Percentiles rank a stretch among this genome's conserved stretches.
Conservation (phyloP, 2,329 filamentous ascomycete species). For the Colletotrichum sp. region DNA sequence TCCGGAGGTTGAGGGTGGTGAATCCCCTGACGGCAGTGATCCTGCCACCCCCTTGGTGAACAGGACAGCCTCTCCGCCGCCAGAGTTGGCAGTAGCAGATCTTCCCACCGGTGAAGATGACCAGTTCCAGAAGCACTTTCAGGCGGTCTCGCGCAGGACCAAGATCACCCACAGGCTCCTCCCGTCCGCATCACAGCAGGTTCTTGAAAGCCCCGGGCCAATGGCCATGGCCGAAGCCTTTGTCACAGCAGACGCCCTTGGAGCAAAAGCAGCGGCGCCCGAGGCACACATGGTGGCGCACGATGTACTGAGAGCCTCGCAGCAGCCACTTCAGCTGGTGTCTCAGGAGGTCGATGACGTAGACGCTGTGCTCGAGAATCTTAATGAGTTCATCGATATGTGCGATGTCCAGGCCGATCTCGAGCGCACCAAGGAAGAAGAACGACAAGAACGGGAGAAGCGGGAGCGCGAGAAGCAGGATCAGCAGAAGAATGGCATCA, state of each 20-base stretch:
- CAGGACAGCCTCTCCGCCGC: constrained; percentile 46
- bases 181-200: constrained; percentile 48
- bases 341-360: constrained; percentile 42
- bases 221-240: constrained; percentile 57
- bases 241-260: constrained; percentile 43
- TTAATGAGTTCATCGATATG: constrained; percentile 48
- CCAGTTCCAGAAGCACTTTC: constrained; percentile 54
- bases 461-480: neutral
- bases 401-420: constrained; percentile 38
- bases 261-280: neutral
- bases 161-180: constrained; percentile 37
- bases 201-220: constrained; percentile 41
- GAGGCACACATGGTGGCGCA: constrained; percentile 18
- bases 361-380: constrained; percentile 49
- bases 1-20: constrained; percentile 27
- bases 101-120: constrained; percentile 38
- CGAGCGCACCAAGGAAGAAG: constrained; percentile 16
- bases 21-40: constrained; percentile 20
- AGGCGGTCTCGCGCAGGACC: constrained; percentile 42
- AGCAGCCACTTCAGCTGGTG: neutral
- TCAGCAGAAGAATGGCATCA: neutral
- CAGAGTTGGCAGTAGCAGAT: constrained; percentile 36
- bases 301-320: neutral
- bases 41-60: neutral
- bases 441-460: neutral